Evolutionary conservation across 2,329 filamentous ascomycete species (phyloP).

Genomic region (Alternaria sp.): DNA sequence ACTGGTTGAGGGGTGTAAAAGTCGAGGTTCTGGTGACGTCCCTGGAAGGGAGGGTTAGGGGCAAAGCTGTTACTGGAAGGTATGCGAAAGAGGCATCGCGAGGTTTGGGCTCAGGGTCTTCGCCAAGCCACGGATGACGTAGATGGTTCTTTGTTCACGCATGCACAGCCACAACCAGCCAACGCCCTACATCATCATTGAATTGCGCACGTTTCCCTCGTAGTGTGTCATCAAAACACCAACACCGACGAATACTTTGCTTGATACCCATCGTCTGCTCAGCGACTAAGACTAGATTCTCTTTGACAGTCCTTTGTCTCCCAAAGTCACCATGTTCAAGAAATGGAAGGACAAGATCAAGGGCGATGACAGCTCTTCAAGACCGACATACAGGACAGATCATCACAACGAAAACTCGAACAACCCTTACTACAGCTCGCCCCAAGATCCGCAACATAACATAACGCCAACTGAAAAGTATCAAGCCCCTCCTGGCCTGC

Average conservation of each 20-base stretch:
- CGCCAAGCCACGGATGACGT: slow-evolving; percentile 25
- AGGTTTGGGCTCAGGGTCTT: background rate
- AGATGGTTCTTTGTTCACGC: background rate
- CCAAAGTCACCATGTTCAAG: slow-evolving; percentile 42
- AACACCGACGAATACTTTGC: background rate
- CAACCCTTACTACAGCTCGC: slow-evolving; percentile 37
- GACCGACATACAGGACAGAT: slow-evolving; percentile 25
- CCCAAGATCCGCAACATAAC: slow-evolving; percentile 28
- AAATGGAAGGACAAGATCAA: slow-evolving; percentile 50
- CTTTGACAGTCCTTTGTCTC: too few relatives aligned
- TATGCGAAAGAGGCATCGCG: slow-evolving; percentile 12
- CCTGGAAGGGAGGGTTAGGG: slow-evolving; percentile 31
- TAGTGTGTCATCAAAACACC: background rate
- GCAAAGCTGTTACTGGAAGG: slow-evolving; percentile 8
- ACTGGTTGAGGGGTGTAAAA: slow-evolving; percentile 59
- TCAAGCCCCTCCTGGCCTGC: slow-evolving; percentile 43
- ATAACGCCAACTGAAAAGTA: slow-evolving; percentile 36
- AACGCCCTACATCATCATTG: slow-evolving; percentile 11
- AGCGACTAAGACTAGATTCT: background rate
- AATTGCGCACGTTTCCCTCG: slow-evolving; percentile 8
- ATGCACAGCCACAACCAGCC: slow-evolving; percentile 19
- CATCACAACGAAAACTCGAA: slow-evolving; percentile 38
- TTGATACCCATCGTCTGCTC: background rate
- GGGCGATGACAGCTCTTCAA: slow-evolving; percentile 34
- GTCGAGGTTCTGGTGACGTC: slow-evolving; percentile 53